phyloP scores from a whole-genome alignment of 2,329 filamentous ascomycete species.

The Hymenoscyphus occultus region DNA sequence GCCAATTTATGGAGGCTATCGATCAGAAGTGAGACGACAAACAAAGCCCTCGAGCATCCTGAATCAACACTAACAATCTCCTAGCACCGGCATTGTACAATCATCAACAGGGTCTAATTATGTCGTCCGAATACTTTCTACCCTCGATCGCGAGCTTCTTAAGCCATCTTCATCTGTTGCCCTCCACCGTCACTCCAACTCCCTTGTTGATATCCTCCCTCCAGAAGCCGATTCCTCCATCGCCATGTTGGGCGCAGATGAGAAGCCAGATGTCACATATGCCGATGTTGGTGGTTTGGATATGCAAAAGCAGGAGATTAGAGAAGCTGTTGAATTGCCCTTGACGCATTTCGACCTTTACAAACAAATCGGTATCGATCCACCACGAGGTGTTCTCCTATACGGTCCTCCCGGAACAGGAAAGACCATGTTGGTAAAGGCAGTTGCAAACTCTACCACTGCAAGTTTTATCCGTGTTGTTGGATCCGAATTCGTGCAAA shows the following conservation, averaged over 20 bases:
- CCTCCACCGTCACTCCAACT: constrained; percentile 96
- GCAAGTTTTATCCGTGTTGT: constrained; percentile 98
- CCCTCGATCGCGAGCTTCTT: constrained; percentile 94
- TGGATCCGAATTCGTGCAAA: constrained; percentile 97
- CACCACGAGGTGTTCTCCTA: constrained; percentile 89
- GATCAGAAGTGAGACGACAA: constrained; percentile 79
- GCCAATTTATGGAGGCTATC: constrained; percentile 99
- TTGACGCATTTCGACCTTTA: constrained; percentile 98
- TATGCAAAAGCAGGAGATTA: constrained; percentile 99
- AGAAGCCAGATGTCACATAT: constrained; percentile 98
- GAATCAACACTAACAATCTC: constrained; percentile 21
- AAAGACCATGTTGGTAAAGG: constrained; percentile 98
- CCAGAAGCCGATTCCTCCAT: constrained; percentile 98
- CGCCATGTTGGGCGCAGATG: constrained; percentile 92
- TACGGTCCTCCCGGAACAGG: constrained; percentile 95
- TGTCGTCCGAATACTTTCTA: constrained; percentile 96
- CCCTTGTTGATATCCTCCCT: constrained; percentile 96
- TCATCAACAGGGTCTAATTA: constrained; percentile 99
- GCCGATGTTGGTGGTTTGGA: constrained; percentile 96
- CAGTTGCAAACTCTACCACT: constrained; percentile 96
- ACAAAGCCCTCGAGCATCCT: neutral
- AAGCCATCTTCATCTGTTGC: constrained; percentile 98
- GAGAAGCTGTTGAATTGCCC: constrained; percentile 94
- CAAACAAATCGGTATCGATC: constrained; percentile 98
- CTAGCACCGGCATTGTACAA: constrained; percentile 94